A percentile compares a stretch with the other conserved stretches of the same genome.
phyloP scores from a whole-genome alignment of 1,284 basidiomycete species.

The Microbotryum silenes-acaulis region DNA sequence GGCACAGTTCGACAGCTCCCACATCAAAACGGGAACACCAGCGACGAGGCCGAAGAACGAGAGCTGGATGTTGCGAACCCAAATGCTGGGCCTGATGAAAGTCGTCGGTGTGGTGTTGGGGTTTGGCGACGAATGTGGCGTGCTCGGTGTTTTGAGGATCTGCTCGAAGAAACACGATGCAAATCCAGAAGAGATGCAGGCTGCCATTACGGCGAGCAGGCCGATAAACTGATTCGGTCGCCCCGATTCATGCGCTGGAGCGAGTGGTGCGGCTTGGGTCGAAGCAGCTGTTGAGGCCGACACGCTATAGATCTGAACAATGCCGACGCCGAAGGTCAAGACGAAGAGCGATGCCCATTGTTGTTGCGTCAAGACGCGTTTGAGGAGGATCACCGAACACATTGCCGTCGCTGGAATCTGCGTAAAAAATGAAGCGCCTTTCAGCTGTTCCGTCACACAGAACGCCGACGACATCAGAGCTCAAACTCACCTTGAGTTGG shows the following conservation, averaged over 20 bases:
- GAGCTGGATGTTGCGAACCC: conserved; percentile 43
- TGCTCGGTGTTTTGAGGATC: conserved; percentile 36
- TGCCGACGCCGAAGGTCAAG: conserved; percentile 40
- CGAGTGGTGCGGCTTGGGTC: background rate
- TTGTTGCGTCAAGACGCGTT: conserved; percentile 35
- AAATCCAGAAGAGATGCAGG: conserved; percentile 41
- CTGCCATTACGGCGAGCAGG: conserved; percentile 38
- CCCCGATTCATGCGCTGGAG: background rate
- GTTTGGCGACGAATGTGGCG: background rate
- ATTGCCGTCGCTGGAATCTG: conserved; percentile 42
- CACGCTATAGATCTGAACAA: conserved; percentile 38
- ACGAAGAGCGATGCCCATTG: conserved; percentile 41
- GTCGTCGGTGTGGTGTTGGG: conserved; percentile 2
- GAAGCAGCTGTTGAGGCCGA: background rate
- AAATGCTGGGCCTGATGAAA: conserved; percentile 29
- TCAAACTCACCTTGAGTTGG: conserved; percentile 39
- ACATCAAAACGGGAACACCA: conserved; percentile 34
- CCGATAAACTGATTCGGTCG: conserved; percentile 38
- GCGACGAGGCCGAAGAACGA: conserved; percentile 37
- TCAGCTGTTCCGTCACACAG: background rate
- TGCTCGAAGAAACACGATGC: conserved; percentile 41
- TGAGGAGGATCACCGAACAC: conserved; percentile 41
- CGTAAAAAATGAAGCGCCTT: background rate
- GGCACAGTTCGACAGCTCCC: conserved; percentile 16
- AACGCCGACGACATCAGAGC: too few relatives aligned